Conservation (phyloP, 257 asterid species). For the Primulina huaijiensis region DNA sequence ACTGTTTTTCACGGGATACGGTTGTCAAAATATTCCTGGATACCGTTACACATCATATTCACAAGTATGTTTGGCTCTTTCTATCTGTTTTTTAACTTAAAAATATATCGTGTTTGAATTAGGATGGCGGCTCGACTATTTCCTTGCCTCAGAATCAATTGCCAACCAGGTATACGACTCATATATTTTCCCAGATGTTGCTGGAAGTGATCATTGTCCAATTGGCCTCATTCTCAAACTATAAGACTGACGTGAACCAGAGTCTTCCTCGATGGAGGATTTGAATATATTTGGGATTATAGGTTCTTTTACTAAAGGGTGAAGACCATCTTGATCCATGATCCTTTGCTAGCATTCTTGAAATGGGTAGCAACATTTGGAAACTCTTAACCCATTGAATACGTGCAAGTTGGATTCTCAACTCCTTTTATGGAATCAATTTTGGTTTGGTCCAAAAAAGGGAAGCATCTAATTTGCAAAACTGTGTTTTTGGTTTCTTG, state of each 20-base stretch:
- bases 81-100: background rate
- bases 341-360: background rate
- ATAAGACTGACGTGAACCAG: slow-evolving; percentile 23
- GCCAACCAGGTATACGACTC: slow-evolving; percentile 74
- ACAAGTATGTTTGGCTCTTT: background rate
- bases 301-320: background rate
- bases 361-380: background rate
- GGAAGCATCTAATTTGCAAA: background rate
- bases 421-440: background rate
- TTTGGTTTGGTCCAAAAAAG: background rate
- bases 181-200: slow-evolving; percentile 77
- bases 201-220: slow-evolving; percentile 92
- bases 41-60: background rate
- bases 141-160: slow-evolving; percentile 75
- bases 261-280: background rate
- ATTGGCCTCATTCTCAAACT: slow-evolving; percentile 77
- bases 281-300: background rate
- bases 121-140: slow-evolving; percentile 99
- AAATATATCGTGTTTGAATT: slow-evolving; percentile 8
- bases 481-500: too few species aligned
- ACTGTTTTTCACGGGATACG: background rate
- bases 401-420: background rate
- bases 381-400: background rate
- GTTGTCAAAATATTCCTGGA: background rate
- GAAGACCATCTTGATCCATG: background rate